Conservation (phyloP, 768 basidiomycete species). For the Fomitopsis pulvina region DNA sequence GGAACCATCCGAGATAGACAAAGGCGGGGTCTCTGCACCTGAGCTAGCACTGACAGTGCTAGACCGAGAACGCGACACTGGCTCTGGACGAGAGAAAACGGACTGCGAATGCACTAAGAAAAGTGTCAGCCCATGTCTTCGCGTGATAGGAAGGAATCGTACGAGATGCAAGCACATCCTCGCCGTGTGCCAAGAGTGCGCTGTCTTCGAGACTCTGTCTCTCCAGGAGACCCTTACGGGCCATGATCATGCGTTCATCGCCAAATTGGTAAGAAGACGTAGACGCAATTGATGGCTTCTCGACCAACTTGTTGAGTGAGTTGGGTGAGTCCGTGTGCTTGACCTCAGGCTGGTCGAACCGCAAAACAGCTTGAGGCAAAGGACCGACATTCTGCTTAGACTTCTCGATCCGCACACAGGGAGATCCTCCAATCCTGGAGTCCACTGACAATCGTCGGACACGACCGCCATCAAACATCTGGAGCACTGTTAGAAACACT, state of each 20-base stretch:
- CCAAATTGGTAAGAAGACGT: conserved; percentile 60
- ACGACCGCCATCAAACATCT: conserved; percentile 80
- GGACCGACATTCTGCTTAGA: conserved; percentile 44
- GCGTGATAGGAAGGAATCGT: conserved; percentile 19
- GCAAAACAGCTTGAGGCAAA: conserved; percentile 21
- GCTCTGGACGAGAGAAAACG: conserved; percentile 55
- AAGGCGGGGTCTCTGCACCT: conserved; percentile 64
- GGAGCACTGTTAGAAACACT: conserved; percentile 5
- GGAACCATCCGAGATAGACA: conserved; percentile 62
- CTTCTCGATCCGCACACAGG: conserved; percentile 61
- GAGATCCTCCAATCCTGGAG: conserved; percentile 62
- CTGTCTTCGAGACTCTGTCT: conserved; percentile 65
- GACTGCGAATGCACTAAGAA: conserved; percentile 34
- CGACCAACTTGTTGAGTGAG: conserved; percentile 34
- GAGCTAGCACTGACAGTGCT: conserved; percentile 65
- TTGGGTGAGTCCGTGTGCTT: conserved; percentile 35
- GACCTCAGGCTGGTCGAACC: conserved; percentile 22
- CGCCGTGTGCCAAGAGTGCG: conserved; percentile 57
- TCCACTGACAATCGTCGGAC: conserved; percentile 63
- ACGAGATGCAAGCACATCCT: conserved; percentile 52
- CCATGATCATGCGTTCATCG: conserved; percentile 60
- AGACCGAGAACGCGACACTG: conserved; percentile 50
- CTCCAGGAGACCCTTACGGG: conserved; percentile 54
- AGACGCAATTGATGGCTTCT: conserved; percentile 63
- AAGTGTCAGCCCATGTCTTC: conserved; percentile 10